phyloP scores from a whole-genome alignment of 2,329 filamentous ascomycete species.

The Monosporascus sp. region DNA sequence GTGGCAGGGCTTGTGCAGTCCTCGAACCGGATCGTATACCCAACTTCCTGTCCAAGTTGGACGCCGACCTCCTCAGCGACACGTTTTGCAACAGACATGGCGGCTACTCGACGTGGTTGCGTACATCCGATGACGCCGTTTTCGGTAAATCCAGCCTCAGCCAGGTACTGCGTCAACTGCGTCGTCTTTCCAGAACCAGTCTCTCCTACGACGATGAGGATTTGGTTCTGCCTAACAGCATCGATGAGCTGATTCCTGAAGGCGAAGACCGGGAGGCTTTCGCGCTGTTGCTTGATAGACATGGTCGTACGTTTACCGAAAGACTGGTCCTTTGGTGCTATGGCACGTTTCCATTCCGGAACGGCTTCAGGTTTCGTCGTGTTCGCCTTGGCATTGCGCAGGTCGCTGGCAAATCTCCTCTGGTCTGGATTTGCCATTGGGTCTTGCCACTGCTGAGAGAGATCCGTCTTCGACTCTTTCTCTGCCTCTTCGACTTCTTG shows the following conservation, averaged over 20 bases:
- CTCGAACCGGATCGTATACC: slow-evolving; percentile 96
- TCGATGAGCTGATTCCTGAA: slow-evolving; percentile 86
- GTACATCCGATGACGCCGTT: slow-evolving; percentile 91
- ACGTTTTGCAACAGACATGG: slow-evolving; percentile 96
- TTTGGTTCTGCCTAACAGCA: slow-evolving; percentile 80
- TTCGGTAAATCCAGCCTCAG: slow-evolving; percentile 85
- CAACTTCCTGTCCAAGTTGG: slow-evolving; percentile 83
- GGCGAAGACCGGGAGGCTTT: slow-evolving; percentile 80
- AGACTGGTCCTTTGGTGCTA: slow-evolving; percentile 72
- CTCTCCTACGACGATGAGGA: slow-evolving; percentile 94
- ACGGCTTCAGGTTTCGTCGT: slow-evolving; percentile 61
- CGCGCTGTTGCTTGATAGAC: slow-evolving; percentile 92
- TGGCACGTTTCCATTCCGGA: slow-evolving; percentile 88
- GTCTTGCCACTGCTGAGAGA: slow-evolving; percentile 91
- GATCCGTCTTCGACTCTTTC: slow-evolving; percentile 73
- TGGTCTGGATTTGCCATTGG: slow-evolving; percentile 86
- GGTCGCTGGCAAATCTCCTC: slow-evolving; percentile 81
- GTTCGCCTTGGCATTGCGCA: slow-evolving; percentile 61
- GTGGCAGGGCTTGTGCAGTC: slow-evolving; percentile 84
- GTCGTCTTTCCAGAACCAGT: slow-evolving; percentile 98
- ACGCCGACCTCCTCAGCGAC: slow-evolving; percentile 95
- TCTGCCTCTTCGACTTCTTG: slow-evolving; percentile 78
- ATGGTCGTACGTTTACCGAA: slow-evolving; percentile 83
- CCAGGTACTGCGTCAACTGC: slow-evolving; percentile 90
- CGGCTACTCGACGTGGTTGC: slow-evolving; percentile 92